Conservation (phyloP, 1,139 yeast species). For the Kurtzmaniella quercitrusa region DNA sequence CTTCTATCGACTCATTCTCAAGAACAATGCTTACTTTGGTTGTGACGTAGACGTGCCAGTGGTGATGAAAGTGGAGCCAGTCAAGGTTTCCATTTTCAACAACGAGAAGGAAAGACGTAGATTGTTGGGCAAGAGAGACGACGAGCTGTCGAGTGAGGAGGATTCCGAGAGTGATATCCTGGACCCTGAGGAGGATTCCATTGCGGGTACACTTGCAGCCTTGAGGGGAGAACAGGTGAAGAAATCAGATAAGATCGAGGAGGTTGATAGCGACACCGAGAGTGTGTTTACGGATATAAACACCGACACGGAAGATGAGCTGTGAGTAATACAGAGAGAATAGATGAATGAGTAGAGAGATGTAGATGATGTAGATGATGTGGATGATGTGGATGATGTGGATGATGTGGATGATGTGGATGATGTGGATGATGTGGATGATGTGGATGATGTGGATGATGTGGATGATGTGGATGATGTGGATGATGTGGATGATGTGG, state of each 20-base stretch:
- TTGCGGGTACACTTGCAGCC: slow-evolving; percentile 64
- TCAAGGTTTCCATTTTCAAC: slow-evolving; percentile 10
- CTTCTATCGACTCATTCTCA: slow-evolving; percentile 62
- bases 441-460: too few relatives aligned
- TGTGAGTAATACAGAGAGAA: neutral
- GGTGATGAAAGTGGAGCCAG: slow-evolving; percentile 54
- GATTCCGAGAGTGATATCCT: slow-evolving; percentile 54
- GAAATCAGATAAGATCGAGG: slow-evolving; percentile 21
- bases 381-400: too few relatives aligned
- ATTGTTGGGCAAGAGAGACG: slow-evolving; percentile 13
- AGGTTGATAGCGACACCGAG: slow-evolving; percentile 31
- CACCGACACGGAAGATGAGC: slow-evolving; percentile 51
- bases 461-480: too few relatives aligned
- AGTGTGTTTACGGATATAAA: slow-evolving; percentile 45
- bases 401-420: too few relatives aligned
- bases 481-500: too few relatives aligned
- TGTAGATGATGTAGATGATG: too few relatives aligned
- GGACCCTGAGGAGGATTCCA: slow-evolving; percentile 60
- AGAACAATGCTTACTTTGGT: slow-evolving; percentile 67
- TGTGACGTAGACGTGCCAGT: slow-evolving; percentile 67
- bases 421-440: too few relatives aligned
- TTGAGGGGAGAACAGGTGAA: slow-evolving; percentile 51
- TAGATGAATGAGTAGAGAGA: neutral
- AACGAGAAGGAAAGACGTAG: slow-evolving; percentile 12
- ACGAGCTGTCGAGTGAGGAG: slow-evolving; percentile 23